These are phyloP conservation scores for Ophiognomonia clavigignenti-juglandacearum DNA, from an alignment of 2,329 filamentous ascomycete species.

Conservation along the genomic window DNA sequence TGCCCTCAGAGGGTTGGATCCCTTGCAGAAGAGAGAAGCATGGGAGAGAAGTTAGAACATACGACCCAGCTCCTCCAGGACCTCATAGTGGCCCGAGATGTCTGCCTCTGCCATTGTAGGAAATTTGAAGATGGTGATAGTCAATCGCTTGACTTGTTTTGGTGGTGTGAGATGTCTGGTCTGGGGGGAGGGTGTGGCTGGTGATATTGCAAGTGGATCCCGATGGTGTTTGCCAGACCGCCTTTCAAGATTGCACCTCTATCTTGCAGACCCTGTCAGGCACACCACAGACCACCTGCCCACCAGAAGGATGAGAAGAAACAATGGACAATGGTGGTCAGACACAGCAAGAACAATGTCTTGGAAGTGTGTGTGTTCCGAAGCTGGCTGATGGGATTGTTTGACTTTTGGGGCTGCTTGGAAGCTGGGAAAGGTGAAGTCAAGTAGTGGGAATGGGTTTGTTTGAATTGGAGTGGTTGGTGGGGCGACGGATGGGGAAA, in stretches of 20 bases:
- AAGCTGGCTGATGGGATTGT: neutral
- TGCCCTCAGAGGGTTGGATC: neutral
- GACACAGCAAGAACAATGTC: neutral
- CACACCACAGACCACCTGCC: conserved; percentile 1
- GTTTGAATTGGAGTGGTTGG: conserved; percentile 9
- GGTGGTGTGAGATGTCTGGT: neutral
- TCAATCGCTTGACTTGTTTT: conserved; percentile 20
- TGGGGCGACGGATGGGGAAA: conserved; percentile 2
- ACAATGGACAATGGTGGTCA: too few species aligned
- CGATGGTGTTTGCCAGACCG: conserved; percentile 1
- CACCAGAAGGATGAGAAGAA: neutral
- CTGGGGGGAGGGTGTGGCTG: neutral
- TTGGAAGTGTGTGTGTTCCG: neutral
- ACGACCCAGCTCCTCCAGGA: conserved; percentile 95
- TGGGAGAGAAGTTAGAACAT: conserved; percentile 35
- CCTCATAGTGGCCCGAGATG: conserved; percentile 84
- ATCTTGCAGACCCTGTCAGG: conserved; percentile 2
- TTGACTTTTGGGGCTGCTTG: neutral
- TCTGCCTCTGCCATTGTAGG: conserved; percentile 55
- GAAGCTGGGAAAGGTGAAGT: neutral
- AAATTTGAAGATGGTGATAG: conserved; percentile 20
- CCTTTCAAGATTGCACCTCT: neutral
- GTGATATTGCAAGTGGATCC: neutral
- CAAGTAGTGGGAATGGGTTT: neutral
- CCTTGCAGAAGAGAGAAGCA: too few species aligned